phyloP scores from a whole-genome alignment of 192 early-diverging fungal genomes.

The Mortierella hygrophila region DNA sequence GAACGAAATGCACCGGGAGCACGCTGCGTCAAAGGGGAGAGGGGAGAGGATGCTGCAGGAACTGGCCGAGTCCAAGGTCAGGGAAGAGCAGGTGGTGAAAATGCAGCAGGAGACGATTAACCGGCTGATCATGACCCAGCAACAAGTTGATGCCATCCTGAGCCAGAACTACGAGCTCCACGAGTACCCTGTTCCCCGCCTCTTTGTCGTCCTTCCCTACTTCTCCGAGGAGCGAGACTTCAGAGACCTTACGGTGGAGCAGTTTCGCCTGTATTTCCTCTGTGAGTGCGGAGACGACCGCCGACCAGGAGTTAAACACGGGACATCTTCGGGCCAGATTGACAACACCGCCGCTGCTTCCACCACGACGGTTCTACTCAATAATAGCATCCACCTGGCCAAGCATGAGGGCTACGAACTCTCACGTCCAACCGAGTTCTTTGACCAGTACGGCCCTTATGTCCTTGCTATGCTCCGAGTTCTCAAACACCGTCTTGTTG shows the following conservation, averaged over 20 bases:
- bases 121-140: neutral
- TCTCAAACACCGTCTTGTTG: conserved; percentile 1
- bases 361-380: no score
- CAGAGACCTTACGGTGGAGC: neutral
- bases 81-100: no score
- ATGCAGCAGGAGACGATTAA: neutral
- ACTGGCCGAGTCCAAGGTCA: no score
- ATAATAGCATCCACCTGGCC: conserved; percentile 8
- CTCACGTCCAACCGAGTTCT: neutral
- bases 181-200: conserved; percentile 23
- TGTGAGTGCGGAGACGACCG: conserved; percentile 21
- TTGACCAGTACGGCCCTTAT: conserved; percentile 14
- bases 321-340: no score
- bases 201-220: conserved; percentile 12
- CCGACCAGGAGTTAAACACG: no score
- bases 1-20: no score
- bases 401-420: conserved; percentile 21
- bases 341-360: no score
- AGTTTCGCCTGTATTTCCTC: conserved; percentile 15
- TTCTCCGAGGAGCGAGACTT: neutral
- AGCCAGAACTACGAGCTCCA: conserved; percentile 25
- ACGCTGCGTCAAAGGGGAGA: no score
- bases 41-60: no score
- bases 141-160: conserved; percentile 11
- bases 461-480: conserved; percentile 10